Evolutionary conservation across 805 yeast genomes (phyloP), one percentile per base, ranked within the genome.

Genomic region (Starmerella apicola): DNA sequence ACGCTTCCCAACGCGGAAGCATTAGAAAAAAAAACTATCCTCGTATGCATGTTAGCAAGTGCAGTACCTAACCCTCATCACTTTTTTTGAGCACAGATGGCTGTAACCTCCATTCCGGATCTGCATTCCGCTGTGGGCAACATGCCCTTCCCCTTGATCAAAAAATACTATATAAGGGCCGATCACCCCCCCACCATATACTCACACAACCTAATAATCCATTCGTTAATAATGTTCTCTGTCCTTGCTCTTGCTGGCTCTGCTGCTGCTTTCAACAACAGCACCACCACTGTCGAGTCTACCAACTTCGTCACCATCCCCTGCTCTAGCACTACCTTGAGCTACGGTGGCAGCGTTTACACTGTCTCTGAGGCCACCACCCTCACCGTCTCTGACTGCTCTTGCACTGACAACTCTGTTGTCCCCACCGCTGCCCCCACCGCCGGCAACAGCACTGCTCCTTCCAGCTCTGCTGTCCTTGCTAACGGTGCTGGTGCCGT

Each of bases 391-490:
- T 74, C 74, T 71, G 70, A 68, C 69, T 61, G 62, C 62, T 73
- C 83, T 56, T 69, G 72, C 73, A 74, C 82, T 44, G 74, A 61
- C 53, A 72, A 82, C 45, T 76, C 83, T 59, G 77, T 83, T 18
- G 25, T 39, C 22, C 26, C 51, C 41, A 43, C 41, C 51, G 50
- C 57, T 13, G 13, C 33, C 29, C 29, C 41, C 22, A 15, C 26
- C 16, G 18, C 39, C 20, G 27, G 37, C 16, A 33, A 39, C 37
- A 6, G 35, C 23, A 32, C 34, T 17, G 71, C 68, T 55, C 61
- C 63, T 21, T 38, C 44, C 33, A 36, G 41, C 44, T 46, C 34
- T 22, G 48, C 52, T 10, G 46, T 41, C 23, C 39, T 49, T 23
- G 46, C 39, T 26, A 48, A 50, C 48, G 49, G 49, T 24, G 51